Conservation (phyloP, 1,139 yeast genomes). For the Blastobotrys apis region DNA sequence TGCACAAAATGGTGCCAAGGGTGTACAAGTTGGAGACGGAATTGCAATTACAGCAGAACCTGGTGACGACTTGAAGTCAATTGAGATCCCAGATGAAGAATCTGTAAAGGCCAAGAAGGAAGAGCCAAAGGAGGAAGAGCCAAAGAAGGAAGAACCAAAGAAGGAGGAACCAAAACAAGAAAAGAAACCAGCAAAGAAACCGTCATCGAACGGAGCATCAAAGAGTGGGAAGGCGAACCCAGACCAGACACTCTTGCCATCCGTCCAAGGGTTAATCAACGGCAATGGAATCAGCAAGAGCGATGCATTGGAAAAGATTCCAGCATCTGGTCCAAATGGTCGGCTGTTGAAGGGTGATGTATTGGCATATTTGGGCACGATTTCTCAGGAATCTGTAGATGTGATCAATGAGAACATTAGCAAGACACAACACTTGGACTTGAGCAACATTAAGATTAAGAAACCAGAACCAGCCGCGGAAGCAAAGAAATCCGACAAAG, state of each 20-base stretch:
- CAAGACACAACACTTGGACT: constrained; percentile 63
- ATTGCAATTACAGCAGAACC: constrained; percentile 87
- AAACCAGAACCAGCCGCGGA: constrained; percentile 31
- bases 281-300: constrained; percentile 57
- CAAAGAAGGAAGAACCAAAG: constrained; percentile 7
- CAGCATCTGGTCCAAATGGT: constrained; percentile 87
- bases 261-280: constrained; percentile 66
- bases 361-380: constrained; percentile 72
- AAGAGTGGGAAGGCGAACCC: constrained; percentile 44
- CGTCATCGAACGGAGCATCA: constrained; percentile 18
- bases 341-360: constrained; percentile 88
- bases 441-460: constrained; percentile 60
- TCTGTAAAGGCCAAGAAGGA: constrained; percentile 19
- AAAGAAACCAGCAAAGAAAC: constrained; percentile 16
- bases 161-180: not conserved
- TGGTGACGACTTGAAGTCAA: constrained; percentile 68
- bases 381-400: constrained; percentile 51
- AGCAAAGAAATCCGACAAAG: constrained; percentile 8
- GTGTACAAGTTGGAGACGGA: constrained; percentile 79
- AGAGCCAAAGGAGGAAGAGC: constrained; percentile 16
- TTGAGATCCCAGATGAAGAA: constrained; percentile 53
- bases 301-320: constrained; percentile 66
- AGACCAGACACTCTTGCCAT: constrained; percentile 66
- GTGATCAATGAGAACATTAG: constrained; percentile 54
- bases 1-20: constrained; percentile 64